Evolutionary conservation across 495 filamentous ascomycete species (phyloP).

Genomic region (Aspergillus baeticus): DNA sequence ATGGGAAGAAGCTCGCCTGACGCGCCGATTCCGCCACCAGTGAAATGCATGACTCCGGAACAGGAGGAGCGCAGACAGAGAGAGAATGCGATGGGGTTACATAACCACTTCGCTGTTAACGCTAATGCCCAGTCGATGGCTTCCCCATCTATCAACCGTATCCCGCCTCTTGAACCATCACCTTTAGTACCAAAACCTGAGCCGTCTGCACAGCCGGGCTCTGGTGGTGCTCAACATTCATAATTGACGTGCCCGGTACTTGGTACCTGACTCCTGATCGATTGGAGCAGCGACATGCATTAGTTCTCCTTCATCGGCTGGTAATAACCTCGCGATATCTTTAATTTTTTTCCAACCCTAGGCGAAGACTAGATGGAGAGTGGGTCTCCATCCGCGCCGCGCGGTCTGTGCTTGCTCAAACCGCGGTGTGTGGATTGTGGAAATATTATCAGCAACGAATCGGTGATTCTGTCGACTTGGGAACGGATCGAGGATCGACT

Average conservation of each 20-base stretch:
- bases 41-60: slow-evolving; percentile 50
- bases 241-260: too few species aligned
- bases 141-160: slow-evolving; percentile 39
- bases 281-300: neutral
- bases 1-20: slow-evolving; percentile 50
- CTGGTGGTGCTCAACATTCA: neutral
- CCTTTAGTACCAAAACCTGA: slow-evolving; percentile 28
- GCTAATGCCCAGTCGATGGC: slow-evolving; percentile 35
- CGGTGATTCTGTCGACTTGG: neutral
- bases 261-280: neutral
- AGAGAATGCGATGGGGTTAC: slow-evolving; percentile 36
- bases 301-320: neutral
- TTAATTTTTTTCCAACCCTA: too few species aligned
- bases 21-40: slow-evolving; percentile 44
- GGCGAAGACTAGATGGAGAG: neutral
- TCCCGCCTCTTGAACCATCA: slow-evolving; percentile 36
- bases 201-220: slow-evolving; percentile 7
- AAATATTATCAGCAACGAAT: slow-evolving; percentile 20
- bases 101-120: slow-evolving; percentile 19
- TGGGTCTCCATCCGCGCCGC: neutral
- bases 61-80: slow-evolving; percentile 45
- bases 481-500: neutral
- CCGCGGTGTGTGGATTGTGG: slow-evolving; percentile 5
- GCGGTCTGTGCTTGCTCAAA: slow-evolving; percentile 4
- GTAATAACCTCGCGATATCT: too few species aligned